phyloP scores from a whole-genome alignment of 306 rosid genomes.

The Datisca glomerata region DNA sequence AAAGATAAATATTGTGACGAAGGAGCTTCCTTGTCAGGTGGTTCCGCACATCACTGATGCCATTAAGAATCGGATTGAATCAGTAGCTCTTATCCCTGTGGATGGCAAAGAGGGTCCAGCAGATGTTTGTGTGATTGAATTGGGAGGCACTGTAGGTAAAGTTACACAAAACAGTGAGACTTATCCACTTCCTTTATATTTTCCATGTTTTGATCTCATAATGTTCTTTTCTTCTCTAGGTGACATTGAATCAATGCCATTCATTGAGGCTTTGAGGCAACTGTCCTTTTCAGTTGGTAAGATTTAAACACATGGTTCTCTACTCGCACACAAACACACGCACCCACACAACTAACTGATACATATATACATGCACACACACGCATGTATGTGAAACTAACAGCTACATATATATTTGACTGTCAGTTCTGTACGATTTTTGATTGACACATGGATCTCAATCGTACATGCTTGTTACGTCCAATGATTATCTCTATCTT shows the following conservation, averaged over 20 bases:
- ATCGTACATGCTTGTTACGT: too few species aligned
- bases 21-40: conserved; percentile 39
- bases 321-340: too few species aligned
- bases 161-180: too few species aligned
- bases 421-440: too few species aligned
- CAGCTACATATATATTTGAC: too few species aligned
- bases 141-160: conserved; percentile 97
- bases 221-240: conserved; percentile 28
- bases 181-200: too few species aligned
- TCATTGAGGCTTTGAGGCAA: conserved; percentile 85
- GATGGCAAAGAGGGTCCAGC: conserved; percentile 85
- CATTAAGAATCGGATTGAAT: conserved; percentile 64
- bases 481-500: neutral
- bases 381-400: too few species aligned
- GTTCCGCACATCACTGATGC: conserved; percentile 98
- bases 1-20: neutral
- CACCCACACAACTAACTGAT: too few species aligned
- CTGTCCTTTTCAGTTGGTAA: conserved; percentile 89
- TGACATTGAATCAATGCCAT: conserved; percentile 99
- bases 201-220: conserved; percentile 1
- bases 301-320: conserved; percentile 9
- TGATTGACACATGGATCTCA: too few species aligned
- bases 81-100: conserved; percentile 75
- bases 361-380: too few species aligned
- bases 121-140: conserved; percentile 95